A percentile compares a stretch with the other conserved stretches of the same genome.
Evolutionary conservation across 1,284 basidiomycete species (phyloP).

Genomic region (Irpex rosettiformis): DNA sequence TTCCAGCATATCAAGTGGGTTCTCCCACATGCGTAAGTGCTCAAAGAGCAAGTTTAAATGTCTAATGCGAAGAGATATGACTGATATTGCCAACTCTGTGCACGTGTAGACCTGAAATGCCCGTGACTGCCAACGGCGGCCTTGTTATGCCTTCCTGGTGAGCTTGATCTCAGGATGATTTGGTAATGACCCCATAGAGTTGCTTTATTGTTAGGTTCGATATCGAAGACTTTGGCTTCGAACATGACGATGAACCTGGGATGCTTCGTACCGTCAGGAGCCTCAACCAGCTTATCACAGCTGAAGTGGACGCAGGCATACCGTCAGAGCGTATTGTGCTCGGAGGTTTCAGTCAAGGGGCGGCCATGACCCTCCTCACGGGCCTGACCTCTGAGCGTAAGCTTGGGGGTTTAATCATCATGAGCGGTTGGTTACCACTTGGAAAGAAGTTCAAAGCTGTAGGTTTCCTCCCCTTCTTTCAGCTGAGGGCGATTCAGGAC

Average conservation of each 20-base stretch:
- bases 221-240: conserved; percentile 54
- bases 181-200: neutral
- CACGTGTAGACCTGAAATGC: conserved; percentile 45
- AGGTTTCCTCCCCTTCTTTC: conserved; percentile 22
- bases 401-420: conserved; percentile 67
- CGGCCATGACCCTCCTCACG: conserved; percentile 71
- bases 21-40: conserved; percentile 68
- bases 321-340: conserved; percentile 67
- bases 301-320: conserved; percentile 73
- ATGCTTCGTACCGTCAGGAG: conserved; percentile 63
- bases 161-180: conserved; percentile 17
- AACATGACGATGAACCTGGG: conserved; percentile 70
- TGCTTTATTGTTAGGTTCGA: conserved; percentile 60
- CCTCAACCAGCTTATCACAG: conserved; percentile 69
- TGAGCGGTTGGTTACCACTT: conserved; percentile 80
- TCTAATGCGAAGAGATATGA: neutral
- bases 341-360: conserved; percentile 90
- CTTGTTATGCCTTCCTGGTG: conserved; percentile 73
- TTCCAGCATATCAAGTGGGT: conserved; percentile 83
- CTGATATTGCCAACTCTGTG: neutral
- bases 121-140: conserved; percentile 68
- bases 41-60: conserved; percentile 5
- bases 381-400: conserved; percentile 67
- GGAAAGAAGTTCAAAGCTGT: conserved; percentile 62
- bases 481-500: conserved; percentile 4